These are phyloP conservation scores for Ophiocordyceps camponoti-rufipedis DNA, from an alignment of 2,329 filamentous ascomycete genomes.

Conservation along the genomic window DNA sequence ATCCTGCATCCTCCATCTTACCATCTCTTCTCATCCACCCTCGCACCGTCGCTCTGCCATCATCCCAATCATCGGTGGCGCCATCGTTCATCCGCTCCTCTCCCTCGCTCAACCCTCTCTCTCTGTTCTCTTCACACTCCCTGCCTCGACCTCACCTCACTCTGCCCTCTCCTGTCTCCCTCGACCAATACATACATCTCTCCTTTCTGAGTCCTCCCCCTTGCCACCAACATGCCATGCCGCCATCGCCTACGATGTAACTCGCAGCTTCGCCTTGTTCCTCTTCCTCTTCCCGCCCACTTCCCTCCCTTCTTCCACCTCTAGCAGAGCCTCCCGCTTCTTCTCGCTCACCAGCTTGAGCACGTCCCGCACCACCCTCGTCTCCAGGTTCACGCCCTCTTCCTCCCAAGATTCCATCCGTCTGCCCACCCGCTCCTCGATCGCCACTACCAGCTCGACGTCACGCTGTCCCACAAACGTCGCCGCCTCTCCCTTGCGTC, in stretches of 20 bases:
- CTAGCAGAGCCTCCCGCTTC: conserved; percentile 78
- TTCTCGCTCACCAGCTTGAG: conserved; percentile 88
- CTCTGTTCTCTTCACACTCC: not conserved
- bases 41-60: no score
- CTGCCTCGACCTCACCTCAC: not conserved
- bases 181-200: no score
- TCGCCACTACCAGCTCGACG: conserved; percentile 75
- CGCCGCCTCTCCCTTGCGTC: conserved; percentile 62
- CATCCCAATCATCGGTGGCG: no score
- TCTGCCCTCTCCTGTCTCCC: not conserved
- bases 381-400: conserved; percentile 88
- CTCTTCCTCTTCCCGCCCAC: conserved; percentile 69
- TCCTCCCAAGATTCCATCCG: conserved; percentile 74
- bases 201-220: not conserved
- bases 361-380: conserved; percentile 64
- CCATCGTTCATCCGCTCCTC: no score
- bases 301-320: conserved; percentile 83
- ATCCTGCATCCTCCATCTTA: no score
- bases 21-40: no score
- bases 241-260: not conserved
- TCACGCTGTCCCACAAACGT: conserved; percentile 88
- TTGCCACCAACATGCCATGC: conserved; percentile 1
- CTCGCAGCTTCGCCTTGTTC: conserved; percentile 36
- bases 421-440: conserved; percentile 65
- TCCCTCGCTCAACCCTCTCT: not conserved